Base-by-base conservation (phyloP, 345 rosid genomes). In the Abelmoschus esculentus region DNA sequence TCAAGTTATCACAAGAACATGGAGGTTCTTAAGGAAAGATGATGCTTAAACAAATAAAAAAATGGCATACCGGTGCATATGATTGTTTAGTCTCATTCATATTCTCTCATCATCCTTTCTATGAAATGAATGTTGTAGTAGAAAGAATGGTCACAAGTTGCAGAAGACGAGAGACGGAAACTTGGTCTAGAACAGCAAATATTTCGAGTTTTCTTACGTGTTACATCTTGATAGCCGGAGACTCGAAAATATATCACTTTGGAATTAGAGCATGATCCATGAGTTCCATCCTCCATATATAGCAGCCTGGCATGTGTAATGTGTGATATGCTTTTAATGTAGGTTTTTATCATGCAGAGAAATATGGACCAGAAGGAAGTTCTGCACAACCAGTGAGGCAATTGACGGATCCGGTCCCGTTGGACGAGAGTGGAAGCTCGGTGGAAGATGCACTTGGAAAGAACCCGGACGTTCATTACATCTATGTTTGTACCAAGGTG, bases 391-490 rank as follows among this genome's bases (percentile, higher is more conserved):
- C 82, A 72, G 40, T 28, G 18, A 78, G 86, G 85, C 90, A 85
- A 66, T 70, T 88, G 81, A 86, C 87, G 0, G 80, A 81, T 31
- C 91, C 95, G 1, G 52, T 92, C 71, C 86, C 90, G 32, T 56
- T 90, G 77, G 88, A 82, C 72, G 84, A 76, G 62, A 86, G 82
- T 53, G 89, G 77, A 61, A 81, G 76, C 65, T 77, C 92, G 1
- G 75, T 78, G 60, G 96, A 90, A 79, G 81, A 83, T 61, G 77
- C 69, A 15, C 81, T 90, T 52, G 95, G 96, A 65, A 86, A 79
- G 67, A 83, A 77, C 74, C 87, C 91, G 31, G 92, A 90, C 18
- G 86, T 90, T 66, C 98, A 92, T 75, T 90, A 82, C 77, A 86
- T 92, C 34, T 89, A 89, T 31, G 73, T 85, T 73, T 86, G 91